Base-by-base conservation (phyloP, 2,329 filamentous ascomycete species). In the Alternaria brassicae region DNA sequence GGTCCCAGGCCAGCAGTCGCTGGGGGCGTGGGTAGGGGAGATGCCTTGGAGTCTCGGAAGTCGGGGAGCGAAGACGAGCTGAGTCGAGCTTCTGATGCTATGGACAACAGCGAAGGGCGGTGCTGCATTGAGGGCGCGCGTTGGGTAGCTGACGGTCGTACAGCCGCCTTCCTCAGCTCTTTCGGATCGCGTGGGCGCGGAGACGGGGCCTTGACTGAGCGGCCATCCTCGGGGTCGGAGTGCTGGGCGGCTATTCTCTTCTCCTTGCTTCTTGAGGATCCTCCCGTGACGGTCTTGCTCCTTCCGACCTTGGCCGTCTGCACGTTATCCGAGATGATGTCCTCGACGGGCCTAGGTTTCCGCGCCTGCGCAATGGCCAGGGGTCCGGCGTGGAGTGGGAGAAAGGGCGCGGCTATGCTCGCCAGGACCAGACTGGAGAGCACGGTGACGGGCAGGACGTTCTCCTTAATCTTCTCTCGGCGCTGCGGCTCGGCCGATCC, bases 361-460 rank as follows among this genome's bases (percentile, higher is more conserved):
- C 91, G 85, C 44, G 91, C 91, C 79, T 95, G 91, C 17, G 91
- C 91, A 70, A 95, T 88, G 44, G 91, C 92, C 54, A 95, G 82
- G 15, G 91, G 91, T 1, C 91, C 91, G 30, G 90, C 91, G 85
- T 90, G 91, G 74, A 84, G 85, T n/a, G 91, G 89, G 17, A 95
- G 83, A 65, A 90, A 84, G 12, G 91, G 92, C 32, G 91, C 83
- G 12, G 89, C 92, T 52, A 93, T 82, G 70, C 89, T 91, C 52
- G 90, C 91, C 53, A 94, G 82, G 36, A 94, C 89, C 71, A 95
- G 88, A 78, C 91, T 93, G 36, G 90, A 89, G 32, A 95, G 85
- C 2, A 95, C 89, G 6, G 90, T 91, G 54, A 94, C 91, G 7
- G 91, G 91, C 37, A 94, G 78, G 6, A 90, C 84, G 75, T 95